Evolutionary conservation across 768 basidiomycete genomes (phyloP).

Genomic region (Russula lepida): DNA sequence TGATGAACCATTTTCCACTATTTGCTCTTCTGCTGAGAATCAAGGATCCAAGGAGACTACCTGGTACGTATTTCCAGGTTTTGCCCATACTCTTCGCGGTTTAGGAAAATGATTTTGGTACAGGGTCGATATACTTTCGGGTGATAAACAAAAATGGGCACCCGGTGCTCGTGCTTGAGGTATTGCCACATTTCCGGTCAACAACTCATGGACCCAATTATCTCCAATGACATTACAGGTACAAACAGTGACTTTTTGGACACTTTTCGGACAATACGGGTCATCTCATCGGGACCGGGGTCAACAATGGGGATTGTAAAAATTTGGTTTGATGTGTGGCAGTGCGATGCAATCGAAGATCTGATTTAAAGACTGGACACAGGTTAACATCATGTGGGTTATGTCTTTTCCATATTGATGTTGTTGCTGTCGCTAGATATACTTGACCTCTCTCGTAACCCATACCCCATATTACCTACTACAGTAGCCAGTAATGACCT

Average conservation of each 20-base stretch:
- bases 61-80: slow-evolving; percentile 42
- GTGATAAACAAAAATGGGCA: background rate
- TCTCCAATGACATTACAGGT: background rate
- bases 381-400: too few species aligned
- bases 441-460: too few species aligned
- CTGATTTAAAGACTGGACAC: too few species aligned
- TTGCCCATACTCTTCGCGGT: background rate
- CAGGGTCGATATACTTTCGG: slow-evolving; percentile 13
- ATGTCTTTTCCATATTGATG: too few species aligned
- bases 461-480: too few species aligned
- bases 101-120: too few species aligned
- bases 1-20: slow-evolving; percentile 89
- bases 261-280: slow-evolving; percentile 7
- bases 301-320: background rate
- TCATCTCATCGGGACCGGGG: background rate
- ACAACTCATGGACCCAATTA: background rate
- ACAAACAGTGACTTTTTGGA: slow-evolving; percentile 6
- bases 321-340: too few species aligned
- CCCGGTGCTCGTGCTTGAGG: slow-evolving; percentile 14
- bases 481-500: too few species aligned
- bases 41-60: slow-evolving; percentile 78
- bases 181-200: background rate
- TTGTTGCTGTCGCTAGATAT: too few species aligned
- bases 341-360: too few species aligned
- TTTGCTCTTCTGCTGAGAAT: slow-evolving; percentile 77